Evolutionary conservation across 306 rosid species (phyloP).

Genomic region (Sophora flavescens): DNA sequence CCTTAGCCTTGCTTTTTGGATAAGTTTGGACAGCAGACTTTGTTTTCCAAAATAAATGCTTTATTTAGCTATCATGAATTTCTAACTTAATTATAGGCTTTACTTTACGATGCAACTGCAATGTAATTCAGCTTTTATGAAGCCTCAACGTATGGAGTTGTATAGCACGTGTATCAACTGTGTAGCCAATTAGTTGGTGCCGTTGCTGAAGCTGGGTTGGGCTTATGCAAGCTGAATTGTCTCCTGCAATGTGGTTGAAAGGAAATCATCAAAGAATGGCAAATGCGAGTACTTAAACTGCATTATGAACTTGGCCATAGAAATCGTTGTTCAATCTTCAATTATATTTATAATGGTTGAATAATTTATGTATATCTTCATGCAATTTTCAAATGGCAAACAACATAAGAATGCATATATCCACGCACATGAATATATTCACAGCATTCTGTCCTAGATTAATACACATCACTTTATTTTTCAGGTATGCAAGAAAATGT

Average conservation of each 20-base stretch:
- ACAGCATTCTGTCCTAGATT: neutral
- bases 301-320: neutral
- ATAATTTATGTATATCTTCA: slow-evolving; percentile 3
- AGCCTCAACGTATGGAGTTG: slow-evolving; percentile 13
- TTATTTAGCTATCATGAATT: neutral
- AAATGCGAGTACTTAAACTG: neutral
- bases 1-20: neutral
- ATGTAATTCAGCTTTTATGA: neutral
- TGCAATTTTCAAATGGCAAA: neutral
- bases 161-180: slow-evolving; percentile 6
- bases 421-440: slow-evolving; percentile 14
- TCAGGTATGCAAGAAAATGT: slow-evolving; percentile 82
- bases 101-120: neutral
- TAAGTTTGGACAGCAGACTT: neutral
- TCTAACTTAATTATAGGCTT: slow-evolving; percentile 1
- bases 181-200: slow-evolving; percentile 5
- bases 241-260: slow-evolving; percentile 23
- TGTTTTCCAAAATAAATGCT: neutral
- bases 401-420: slow-evolving; percentile 1
- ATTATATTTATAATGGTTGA: slow-evolving; percentile 25
- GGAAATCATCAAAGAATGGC: neutral
- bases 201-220: neutral
- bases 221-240: slow-evolving; percentile 15
- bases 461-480: slow-evolving; percentile 16
- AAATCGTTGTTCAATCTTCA: slow-evolving; percentile 28